phyloP scores from a whole-genome alignment of 2,329 filamentous ascomycete genomes.

The Cladophialophora psammophila region DNA sequence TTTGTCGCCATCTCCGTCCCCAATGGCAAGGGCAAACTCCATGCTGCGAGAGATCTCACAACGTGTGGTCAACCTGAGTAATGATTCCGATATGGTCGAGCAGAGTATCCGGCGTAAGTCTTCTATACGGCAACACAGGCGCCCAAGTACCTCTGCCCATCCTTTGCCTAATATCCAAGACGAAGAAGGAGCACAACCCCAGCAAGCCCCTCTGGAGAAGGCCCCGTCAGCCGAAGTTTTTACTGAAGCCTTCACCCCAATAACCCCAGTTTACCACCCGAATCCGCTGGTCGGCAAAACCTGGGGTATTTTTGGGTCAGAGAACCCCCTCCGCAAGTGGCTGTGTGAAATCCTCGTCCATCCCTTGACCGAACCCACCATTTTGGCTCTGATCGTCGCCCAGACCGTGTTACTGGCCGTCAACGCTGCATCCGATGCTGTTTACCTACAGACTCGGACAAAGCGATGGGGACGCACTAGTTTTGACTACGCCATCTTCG shows the following conservation, averaged over 20 bases:
- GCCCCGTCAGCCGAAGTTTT: conserved; percentile 42
- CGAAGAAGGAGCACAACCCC: conserved; percentile 29
- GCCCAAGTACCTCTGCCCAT: conserved; percentile 30
- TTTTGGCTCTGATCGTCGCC: conserved; percentile 84
- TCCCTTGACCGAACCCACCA: conserved; percentile 83
- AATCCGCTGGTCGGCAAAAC: conserved; percentile 90
- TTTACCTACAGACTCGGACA: conserved; percentile 68
- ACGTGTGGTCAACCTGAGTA: conserved; percentile 95
- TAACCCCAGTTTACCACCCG: conserved; percentile 23
- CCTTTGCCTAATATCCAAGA: conserved; percentile 21
- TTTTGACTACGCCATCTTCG: conserved; percentile 82
- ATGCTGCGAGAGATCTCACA: conserved; percentile 90
- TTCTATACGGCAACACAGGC: conserved; percentile 34
- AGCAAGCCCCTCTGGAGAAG: conserved; percentile 49
- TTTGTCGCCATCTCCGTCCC: conserved; percentile 68
- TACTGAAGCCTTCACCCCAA: conserved; percentile 27
- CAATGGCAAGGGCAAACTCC: conserved; percentile 73
- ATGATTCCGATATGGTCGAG: conserved; percentile 84
- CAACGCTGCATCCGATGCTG: conserved; percentile 73
- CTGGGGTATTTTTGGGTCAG: conserved; percentile 80
- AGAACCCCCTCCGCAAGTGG: conserved; percentile 74
- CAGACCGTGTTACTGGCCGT: conserved; percentile 89
- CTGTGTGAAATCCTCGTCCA: conserved; percentile 87
- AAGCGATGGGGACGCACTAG: conserved; percentile 68
- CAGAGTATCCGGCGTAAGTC: conserved; percentile 70